phyloP scores from a whole-genome alignment of 257 asterid species.

The Buddleja alternifolia region DNA sequence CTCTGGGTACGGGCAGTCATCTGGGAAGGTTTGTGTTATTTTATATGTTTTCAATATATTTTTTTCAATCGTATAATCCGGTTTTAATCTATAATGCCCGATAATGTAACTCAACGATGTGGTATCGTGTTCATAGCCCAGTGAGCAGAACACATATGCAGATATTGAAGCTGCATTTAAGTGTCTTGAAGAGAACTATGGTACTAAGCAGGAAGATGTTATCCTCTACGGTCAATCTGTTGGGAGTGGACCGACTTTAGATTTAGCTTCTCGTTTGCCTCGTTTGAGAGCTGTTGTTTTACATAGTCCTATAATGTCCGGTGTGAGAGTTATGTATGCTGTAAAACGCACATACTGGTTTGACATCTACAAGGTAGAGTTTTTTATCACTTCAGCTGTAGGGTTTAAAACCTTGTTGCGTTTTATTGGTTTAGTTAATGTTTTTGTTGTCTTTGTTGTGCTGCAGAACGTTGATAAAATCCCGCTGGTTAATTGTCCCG shows the following conservation, averaged over 20 bases:
- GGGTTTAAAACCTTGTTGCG: not conserved
- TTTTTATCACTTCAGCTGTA: not conserved
- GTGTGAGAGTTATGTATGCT: constrained; percentile 68
- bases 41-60: not conserved
- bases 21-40: constrained; percentile 72
- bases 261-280: constrained; percentile 57
- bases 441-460: constrained; percentile 18
- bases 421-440: constrained; percentile 17
- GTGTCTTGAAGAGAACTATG: constrained; percentile 69
- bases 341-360: constrained; percentile 64
- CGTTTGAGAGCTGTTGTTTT: constrained; percentile 58
- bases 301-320: constrained; percentile 68
- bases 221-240: constrained; percentile 69
- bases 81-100: not conserved
- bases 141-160: constrained; percentile 70
- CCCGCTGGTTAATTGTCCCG: constrained; percentile 55
- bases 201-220: constrained; percentile 62
- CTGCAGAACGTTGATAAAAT: constrained; percentile 79
- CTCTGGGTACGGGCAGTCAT: constrained; percentile 93
- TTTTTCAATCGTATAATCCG: not conserved
- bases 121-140: constrained; percentile 44
- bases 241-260: constrained; percentile 70
- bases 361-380: constrained; percentile 63
- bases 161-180: constrained; percentile 67
- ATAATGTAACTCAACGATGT: constrained; percentile 16